Conservation (phyloP, 1,139 yeast genomes). For the Candida gigantensis region DNA sequence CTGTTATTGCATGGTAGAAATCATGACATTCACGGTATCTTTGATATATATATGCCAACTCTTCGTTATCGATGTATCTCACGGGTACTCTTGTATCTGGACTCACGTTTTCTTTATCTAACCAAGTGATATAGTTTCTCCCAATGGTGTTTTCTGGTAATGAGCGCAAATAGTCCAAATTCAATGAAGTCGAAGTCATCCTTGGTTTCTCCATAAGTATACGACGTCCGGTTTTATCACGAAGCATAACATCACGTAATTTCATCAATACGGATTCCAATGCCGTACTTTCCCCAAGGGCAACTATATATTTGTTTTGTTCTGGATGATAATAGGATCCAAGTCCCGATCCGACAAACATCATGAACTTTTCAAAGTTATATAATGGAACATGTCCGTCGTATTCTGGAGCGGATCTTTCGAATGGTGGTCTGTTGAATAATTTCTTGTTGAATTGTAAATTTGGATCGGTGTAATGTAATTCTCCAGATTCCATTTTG, state of each 20-base stretch:
- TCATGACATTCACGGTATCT: constrained; percentile 97
- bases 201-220: constrained; percentile 80
- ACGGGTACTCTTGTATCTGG: constrained; percentile 94
- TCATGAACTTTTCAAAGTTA: constrained; percentile 57
- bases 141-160: constrained; percentile 81
- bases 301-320: constrained; percentile 79
- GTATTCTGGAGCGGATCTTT: constrained; percentile 53
- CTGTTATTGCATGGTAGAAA: constrained; percentile 90
- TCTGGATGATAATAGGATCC: constrained; percentile 86
- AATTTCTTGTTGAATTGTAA: constrained; percentile 25
- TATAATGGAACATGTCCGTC: constrained; percentile 83
- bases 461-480: constrained; percentile 45
- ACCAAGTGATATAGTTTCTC: constrained; percentile 74
- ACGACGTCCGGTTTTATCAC: constrained; percentile 73
- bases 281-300: constrained; percentile 92
- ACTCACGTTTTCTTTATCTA: constrained; percentile 82
- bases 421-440: constrained; percentile 28
- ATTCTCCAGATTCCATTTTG: constrained; percentile 56
- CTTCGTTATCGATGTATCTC: constrained; percentile 83
- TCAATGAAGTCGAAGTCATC: constrained; percentile 70
- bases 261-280: constrained; percentile 62
- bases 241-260: constrained; percentile 72
- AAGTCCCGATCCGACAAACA: constrained; percentile 76
- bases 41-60: constrained; percentile 87
- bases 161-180: constrained; percentile 58